Evolutionary conservation across 2,329 filamentous ascomycete genomes (phyloP).

Genomic region (Gaeumannomyces sp.): DNA sequence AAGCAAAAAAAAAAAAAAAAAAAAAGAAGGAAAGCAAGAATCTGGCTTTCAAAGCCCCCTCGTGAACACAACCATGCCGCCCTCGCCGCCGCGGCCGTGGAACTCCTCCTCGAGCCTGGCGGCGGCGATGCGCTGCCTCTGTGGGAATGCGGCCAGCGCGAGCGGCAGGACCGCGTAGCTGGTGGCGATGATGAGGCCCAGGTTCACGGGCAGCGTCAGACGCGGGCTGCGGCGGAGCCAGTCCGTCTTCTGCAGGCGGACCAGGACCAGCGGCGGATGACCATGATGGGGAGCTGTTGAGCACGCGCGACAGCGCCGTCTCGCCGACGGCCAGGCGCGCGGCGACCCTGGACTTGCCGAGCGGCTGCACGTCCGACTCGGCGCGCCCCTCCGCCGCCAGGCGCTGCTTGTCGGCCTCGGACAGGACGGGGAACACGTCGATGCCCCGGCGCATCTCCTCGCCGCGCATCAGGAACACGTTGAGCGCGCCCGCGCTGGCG

Average conservation of each 20-base stretch:
- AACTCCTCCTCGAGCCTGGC: conserved; percentile 80
- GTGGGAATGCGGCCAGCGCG: conserved; percentile 86
- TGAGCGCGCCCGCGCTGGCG: conserved; percentile 81
- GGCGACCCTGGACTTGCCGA: conserved; percentile 84
- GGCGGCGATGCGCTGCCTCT: conserved; percentile 75
- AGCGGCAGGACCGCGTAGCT: conserved; percentile 84
- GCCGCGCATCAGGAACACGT: conserved; percentile 95
- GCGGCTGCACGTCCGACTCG: conserved; percentile 58
- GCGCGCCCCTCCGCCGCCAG: conserved; percentile 51
- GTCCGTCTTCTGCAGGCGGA: conserved; percentile 73
- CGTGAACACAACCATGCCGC: conserved; percentile 91
- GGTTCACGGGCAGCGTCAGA: conserved; percentile 74
- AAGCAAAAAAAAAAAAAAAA: neutral
- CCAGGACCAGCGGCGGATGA: conserved; percentile 78
- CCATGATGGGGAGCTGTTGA: conserved; percentile 98
- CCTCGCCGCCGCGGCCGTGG: conserved; percentile 68
- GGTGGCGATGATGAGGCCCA: conserved; percentile 79
- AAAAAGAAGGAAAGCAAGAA: neutral
- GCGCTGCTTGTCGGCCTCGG: conserved; percentile 59
- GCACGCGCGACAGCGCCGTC: conserved; percentile 82
- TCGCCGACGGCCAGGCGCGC: conserved; percentile 86
- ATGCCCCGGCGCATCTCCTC: conserved; percentile 93
- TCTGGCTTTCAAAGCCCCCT: conserved; percentile 65
- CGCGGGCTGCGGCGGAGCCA: conserved; percentile 76
- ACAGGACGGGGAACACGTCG: conserved; percentile 80